A percentile compares a stretch with the other conserved stretches of the same genome.
Evolutionary conservation across 169 alveolate genomes (phyloP).

Genomic region (Plasmodium inui): DNA sequence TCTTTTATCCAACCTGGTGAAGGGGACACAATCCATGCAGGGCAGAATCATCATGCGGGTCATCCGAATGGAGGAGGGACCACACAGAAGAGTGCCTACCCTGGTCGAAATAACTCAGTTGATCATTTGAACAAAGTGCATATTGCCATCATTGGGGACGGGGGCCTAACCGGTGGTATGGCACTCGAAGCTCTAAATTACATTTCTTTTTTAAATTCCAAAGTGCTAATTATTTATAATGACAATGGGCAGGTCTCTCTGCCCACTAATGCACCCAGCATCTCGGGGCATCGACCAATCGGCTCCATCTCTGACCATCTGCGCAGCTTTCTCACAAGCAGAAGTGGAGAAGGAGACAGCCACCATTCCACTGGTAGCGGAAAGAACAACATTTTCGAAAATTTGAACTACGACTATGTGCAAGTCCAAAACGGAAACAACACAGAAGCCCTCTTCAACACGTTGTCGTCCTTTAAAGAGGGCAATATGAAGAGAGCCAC

Average conservation of each 20-base stretch:
- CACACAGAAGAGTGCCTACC: neutral
- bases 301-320: slow-evolving; percentile 74
- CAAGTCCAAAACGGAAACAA: slow-evolving; percentile 90
- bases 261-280: slow-evolving; percentile 85
- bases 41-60: neutral
- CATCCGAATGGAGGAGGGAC: neutral
- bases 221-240: slow-evolving; percentile 87
- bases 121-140: slow-evolving; percentile 55
- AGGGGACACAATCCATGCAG: neutral
- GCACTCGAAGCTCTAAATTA: slow-evolving; percentile 91
- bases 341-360: neutral
- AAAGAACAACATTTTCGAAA: slow-evolving; percentile 67
- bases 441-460: slow-evolving; percentile 76
- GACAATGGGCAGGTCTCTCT: slow-evolving; percentile 90
- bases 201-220: slow-evolving; percentile 84
- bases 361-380: neutral
- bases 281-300: slow-evolving; percentile 77
- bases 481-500: slow-evolving; percentile 76
- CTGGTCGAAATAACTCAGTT: neutral
- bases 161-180: slow-evolving; percentile 92
- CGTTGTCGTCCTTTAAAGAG: slow-evolving; percentile 54
- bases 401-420: slow-evolving; percentile 76
- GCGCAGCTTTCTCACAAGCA: slow-evolving; percentile 31
- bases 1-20: neutral
- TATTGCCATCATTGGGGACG: slow-evolving; percentile 91